Percentiles rank a stretch among this genome's conserved stretches.
These are phyloP conservation scores for Thielaviopsis cerberus DNA, from an alignment of 2,329 filamentous ascomycete species.

Conservation along the genomic window DNA sequence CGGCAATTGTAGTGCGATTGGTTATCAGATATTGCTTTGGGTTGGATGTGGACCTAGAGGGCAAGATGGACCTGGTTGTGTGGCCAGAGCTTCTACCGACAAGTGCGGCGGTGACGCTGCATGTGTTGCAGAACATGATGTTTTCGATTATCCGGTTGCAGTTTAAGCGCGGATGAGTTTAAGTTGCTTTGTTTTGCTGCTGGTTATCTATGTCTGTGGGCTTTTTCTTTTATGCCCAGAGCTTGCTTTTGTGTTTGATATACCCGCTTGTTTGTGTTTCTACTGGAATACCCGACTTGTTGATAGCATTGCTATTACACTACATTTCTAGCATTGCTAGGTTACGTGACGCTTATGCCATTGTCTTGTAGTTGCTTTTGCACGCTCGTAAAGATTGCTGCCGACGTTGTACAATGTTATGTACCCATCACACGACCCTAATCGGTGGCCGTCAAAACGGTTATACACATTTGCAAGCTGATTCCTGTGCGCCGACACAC, in stretches of 20 bases:
- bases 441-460: background rate
- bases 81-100: conserved; percentile 52
- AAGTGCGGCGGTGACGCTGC: conserved; percentile 45
- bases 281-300: background rate
- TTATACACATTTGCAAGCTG: background rate
- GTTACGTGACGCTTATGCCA: background rate
- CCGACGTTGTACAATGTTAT: background rate
- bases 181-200: background rate
- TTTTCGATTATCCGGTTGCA: conserved; percentile 49
- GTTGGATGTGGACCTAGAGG: conserved; percentile 45
- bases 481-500: no score
- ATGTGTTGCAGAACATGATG: conserved; percentile 54
- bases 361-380: no score
- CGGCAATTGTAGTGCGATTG: conserved; percentile 39
- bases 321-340: background rate
- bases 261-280: background rate
- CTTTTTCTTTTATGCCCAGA: no score
- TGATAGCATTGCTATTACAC: background rate
- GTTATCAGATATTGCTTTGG: conserved; percentile 40
- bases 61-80: conserved; percentile 42
- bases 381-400: background rate
- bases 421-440: background rate
- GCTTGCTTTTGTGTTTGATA: no score
- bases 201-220: no score
- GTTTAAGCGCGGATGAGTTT: conserved; percentile 24